Evolutionary conservation across 768 basidiomycete species (phyloP), one percentile per base, ranked within the genome.

Genomic region (Phaeotremella fagi): DNA sequence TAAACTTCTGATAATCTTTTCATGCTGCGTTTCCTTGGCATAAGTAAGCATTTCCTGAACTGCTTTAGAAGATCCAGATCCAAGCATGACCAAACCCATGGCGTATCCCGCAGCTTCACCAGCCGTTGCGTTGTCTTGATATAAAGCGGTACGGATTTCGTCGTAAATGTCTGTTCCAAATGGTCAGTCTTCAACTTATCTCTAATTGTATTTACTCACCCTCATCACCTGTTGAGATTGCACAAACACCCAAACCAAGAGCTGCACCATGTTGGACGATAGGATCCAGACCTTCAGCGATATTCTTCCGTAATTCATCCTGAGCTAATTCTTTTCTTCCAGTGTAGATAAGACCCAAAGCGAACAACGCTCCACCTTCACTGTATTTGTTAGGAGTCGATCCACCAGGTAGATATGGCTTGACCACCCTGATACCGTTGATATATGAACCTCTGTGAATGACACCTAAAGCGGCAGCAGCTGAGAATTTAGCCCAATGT

Each of bases 401-500:
- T 15, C 75, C 66, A 23, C 75, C 80, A 47, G 95, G 95, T 28
- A 98, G 84, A 75, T 98, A 98, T 0, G 95, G 95, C 3, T 86
- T 85, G 23, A 99, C 82, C 48, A 98, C 88, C 42, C 82, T 83
- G 82, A 87, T 85, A 45, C 91, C 92, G 73, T 94, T 86, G 65
- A 90, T 84, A 65, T 90, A 88, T 73, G 91, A 91, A 37, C 95
- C 95, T 70, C 94, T 92, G 78, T 98, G 90, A 59, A 99, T 97
- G 51, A 98, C 88, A 57, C 95, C 95, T 22, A 99, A 82, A 7
- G 88, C 91, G 18, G 95, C 91, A 12, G 95, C 97, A 4, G 95
- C 90, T 3, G 90, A 89, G 77, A 98, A 99, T 70, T 98, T 99
- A 25, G 90, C 88, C 95, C 95, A 99, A 72, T 99, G 98, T 24